A percentile compares a stretch with the other conserved stretches of the same genome.
phyloP scores from a whole-genome alignment of 2,329 filamentous ascomycete species.

The Ampelomyces quisqualis region DNA sequence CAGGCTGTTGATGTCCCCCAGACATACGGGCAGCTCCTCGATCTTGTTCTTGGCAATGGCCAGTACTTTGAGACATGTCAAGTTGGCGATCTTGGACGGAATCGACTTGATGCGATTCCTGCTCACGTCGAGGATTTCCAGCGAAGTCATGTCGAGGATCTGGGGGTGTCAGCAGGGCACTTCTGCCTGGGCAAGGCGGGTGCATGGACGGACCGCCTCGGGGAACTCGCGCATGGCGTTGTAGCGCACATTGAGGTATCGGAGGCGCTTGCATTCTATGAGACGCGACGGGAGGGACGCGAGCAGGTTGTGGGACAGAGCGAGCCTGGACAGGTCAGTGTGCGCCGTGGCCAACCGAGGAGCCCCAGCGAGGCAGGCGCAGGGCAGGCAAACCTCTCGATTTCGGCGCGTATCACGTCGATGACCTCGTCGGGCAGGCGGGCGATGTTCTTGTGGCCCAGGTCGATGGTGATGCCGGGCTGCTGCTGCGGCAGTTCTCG shows the following conservation, averaged over 20 bases:
- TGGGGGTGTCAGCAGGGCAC: slow-evolving; percentile 43
- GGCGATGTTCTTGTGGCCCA: slow-evolving; percentile 73
- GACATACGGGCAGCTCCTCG: slow-evolving; percentile 75
- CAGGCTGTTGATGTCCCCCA: slow-evolving; percentile 87
- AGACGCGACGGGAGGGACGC: slow-evolving; percentile 69
- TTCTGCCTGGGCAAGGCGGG: slow-evolving; percentile 1
- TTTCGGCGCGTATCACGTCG: slow-evolving; percentile 70
- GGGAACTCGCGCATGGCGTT: slow-evolving; percentile 71
- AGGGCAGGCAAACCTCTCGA: slow-evolving; percentile 61
- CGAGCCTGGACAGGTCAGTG: slow-evolving; percentile 58
- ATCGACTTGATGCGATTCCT: slow-evolving; percentile 79
- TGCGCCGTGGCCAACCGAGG: slow-evolving; percentile 1
- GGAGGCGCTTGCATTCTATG: slow-evolving; percentile 72
- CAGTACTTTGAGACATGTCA: slow-evolving; percentile 85
- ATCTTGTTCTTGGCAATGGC: slow-evolving; percentile 86
- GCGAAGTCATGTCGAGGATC: slow-evolving; percentile 81
- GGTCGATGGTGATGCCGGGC: slow-evolving; percentile 74
- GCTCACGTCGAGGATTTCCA: slow-evolving; percentile 91
- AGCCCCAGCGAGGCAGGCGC: not conserved
- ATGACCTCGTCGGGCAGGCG: slow-evolving; percentile 72
- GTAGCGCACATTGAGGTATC: slow-evolving; percentile 78
- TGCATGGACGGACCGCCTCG: slow-evolving; percentile 58
- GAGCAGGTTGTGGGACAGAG: slow-evolving; percentile 77
- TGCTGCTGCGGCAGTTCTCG: slow-evolving; percentile 57
- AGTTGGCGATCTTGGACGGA: slow-evolving; percentile 74